Evolutionary conservation across 2,329 filamentous ascomycete species (phyloP).

Genomic region (Cercospora citrullina): DNA sequence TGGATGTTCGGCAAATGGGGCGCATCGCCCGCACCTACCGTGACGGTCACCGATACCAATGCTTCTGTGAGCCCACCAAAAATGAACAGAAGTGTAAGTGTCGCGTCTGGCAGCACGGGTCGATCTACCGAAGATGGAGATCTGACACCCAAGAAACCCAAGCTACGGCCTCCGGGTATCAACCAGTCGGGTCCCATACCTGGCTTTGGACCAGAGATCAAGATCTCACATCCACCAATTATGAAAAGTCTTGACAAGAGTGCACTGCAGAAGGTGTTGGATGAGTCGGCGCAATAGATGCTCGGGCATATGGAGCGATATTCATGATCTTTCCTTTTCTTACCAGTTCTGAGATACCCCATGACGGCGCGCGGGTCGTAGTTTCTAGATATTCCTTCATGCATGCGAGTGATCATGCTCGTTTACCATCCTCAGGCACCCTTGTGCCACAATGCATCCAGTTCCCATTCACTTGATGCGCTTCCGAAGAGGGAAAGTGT

Average conservation of each 20-base stretch:
- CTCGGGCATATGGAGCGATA: background rate
- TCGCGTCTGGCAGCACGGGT: slow-evolving; percentile 25
- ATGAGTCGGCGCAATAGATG: background rate
- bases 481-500: background rate
- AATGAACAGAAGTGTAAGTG: slow-evolving; percentile 20
- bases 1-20: slow-evolving; percentile 68
- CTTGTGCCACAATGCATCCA: background rate
- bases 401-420: background rate
- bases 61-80: slow-evolving; percentile 16
- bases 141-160: slow-evolving; percentile 41
- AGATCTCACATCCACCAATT: slow-evolving; percentile 56
- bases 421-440: background rate
- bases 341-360: slow-evolving; percentile 14
- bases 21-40: slow-evolving; percentile 48
- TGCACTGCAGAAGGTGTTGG: slow-evolving; percentile 50
- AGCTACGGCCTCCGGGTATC: slow-evolving; percentile 65
- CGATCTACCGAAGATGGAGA: slow-evolving; percentile 32
- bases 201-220: slow-evolving; percentile 63
- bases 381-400: slow-evolving; percentile 1
- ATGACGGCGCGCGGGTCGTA: slow-evolving; percentile 1
- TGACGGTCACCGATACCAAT: slow-evolving; percentile 15
- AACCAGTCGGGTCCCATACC: slow-evolving; percentile 76
- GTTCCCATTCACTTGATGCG: background rate
- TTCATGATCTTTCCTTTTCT: slow-evolving; percentile 5
- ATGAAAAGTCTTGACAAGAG: slow-evolving; percentile 60